A percentile compares a stretch with the other conserved stretches of the same genome.
Evolutionary conservation across 495 filamentous ascomycete species (phyloP).

Genomic region (Tuber melanosporum): DNA sequence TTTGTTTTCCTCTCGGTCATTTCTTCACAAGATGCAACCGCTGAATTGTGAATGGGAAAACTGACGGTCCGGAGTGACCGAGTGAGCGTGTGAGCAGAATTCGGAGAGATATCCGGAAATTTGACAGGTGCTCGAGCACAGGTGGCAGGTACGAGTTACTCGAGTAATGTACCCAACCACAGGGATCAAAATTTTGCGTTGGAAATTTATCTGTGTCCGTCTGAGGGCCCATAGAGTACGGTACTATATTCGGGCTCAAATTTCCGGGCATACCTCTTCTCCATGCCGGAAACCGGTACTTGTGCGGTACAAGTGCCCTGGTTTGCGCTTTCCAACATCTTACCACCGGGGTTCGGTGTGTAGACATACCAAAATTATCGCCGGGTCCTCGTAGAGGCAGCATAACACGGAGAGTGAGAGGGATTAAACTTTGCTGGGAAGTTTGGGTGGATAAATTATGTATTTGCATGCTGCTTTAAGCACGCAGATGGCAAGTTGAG

Average conservation of each 20-base stretch:
- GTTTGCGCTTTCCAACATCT: neutral
- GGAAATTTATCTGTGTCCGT: neutral
- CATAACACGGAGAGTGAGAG: neutral
- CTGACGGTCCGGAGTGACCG: neutral
- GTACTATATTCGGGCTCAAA: neutral
- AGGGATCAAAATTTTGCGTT: neutral
- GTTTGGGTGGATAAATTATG: neutral
- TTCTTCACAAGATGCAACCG: neutral
- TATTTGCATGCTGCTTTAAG: neutral
- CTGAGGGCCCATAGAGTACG: neutral
- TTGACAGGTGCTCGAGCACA: neutral
- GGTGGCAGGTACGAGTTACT: too few relatives aligned
- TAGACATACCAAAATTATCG: neutral
- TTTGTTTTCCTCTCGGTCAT: neutral
- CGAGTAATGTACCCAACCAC: neutral
- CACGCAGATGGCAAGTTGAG: neutral
- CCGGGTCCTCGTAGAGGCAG: neutral
- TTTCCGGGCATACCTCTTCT: neutral
- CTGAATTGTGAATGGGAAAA: neutral
- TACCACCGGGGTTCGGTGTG: neutral
- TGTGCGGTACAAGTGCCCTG: neutral
- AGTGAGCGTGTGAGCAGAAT: neutral
- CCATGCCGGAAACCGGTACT: neutral
- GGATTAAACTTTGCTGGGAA: neutral
- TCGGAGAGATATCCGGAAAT: neutral